phyloP scores from a whole-genome alignment of 179 eudicot species.

The Vitellaria paradoxa region DNA sequence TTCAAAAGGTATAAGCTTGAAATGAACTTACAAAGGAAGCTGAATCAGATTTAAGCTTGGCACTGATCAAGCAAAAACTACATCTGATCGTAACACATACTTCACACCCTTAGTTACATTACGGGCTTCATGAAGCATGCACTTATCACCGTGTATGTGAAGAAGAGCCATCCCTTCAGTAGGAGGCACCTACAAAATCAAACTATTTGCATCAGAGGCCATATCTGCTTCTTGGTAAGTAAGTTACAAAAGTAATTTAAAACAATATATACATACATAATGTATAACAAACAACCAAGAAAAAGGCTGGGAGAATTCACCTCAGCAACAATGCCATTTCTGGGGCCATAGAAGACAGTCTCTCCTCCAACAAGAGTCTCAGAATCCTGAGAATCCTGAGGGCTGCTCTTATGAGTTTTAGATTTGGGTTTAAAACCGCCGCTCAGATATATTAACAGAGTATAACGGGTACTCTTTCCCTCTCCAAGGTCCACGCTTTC shows the following conservation, averaged over 20 bases:
- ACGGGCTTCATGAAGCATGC: conserved; percentile 96
- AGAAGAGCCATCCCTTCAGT: conserved; percentile 90
- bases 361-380: conserved; percentile 88
- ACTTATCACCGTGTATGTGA: conserved; percentile 87
- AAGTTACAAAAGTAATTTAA: conserved; percentile 8
- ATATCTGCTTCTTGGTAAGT: neutral
- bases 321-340: conserved; percentile 80
- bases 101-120: conserved; percentile 79
- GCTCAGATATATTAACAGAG: conserved; percentile 81
- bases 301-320: conserved; percentile 28
- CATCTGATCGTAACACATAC: conserved; percentile 91
- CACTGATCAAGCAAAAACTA: conserved; percentile 60
- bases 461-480: conserved; percentile 71
- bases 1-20: neutral
- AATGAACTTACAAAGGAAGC: conserved; percentile 1
- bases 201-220: neutral
- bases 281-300: neutral
- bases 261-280: neutral
- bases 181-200: conserved; percentile 68
- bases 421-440: conserved; percentile 60
- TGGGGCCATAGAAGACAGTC: conserved; percentile 88
- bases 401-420: conserved; percentile 37
- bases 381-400: conserved; percentile 37
- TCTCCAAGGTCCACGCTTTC: conserved; percentile 86
- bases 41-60: neutral